These are phyloP conservation scores for Colletotrichum tropicicola DNA, from an alignment of 2,329 filamentous ascomycete species.

Conservation along the genomic window DNA sequence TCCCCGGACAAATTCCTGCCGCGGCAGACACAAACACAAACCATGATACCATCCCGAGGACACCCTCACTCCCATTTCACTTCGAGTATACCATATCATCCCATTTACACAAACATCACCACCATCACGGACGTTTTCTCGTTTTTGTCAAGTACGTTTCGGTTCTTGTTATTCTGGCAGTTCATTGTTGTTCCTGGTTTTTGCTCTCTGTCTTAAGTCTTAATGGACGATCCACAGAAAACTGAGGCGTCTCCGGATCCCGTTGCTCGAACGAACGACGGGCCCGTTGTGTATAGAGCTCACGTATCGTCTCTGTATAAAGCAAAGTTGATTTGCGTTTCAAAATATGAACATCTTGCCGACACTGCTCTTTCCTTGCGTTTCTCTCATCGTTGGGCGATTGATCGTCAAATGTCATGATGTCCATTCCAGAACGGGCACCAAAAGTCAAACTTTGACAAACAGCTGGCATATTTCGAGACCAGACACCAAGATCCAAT, in stretches of 20 bases:
- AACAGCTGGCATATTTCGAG: neutral
- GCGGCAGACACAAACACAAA: constrained; percentile 13
- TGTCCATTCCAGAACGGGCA: too few relatives aligned
- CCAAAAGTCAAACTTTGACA: neutral
- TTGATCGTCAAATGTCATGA: neutral
- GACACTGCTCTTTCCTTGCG: neutral
- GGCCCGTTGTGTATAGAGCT: constrained; percentile 29
- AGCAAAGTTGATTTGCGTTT: constrained; percentile 11
- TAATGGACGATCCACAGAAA: constrained; percentile 19
- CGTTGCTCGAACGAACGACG: too few relatives aligned
- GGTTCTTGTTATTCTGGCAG: neutral
- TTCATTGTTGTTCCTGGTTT: neutral
- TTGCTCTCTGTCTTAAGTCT: neutral
- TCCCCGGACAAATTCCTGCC: constrained; percentile 1
- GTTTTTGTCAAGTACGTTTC: constrained; percentile 1
- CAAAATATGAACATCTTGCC: constrained; percentile 4
- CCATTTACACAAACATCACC: constrained; percentile 3
- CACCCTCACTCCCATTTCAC: constrained; percentile 17
- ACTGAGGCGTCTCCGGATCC: neutral
- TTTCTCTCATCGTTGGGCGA: neutral
- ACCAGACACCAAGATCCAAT: neutral
- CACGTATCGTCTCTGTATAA: constrained; percentile 13
- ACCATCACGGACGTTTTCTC: constrained; percentile 7
- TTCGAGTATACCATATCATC: constrained; percentile 29
- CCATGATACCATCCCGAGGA: constrained; percentile 29